Evolutionary conservation across 129 eudicot species (phyloP).

Genomic region (Ambrosia artemisiifolia): DNA sequence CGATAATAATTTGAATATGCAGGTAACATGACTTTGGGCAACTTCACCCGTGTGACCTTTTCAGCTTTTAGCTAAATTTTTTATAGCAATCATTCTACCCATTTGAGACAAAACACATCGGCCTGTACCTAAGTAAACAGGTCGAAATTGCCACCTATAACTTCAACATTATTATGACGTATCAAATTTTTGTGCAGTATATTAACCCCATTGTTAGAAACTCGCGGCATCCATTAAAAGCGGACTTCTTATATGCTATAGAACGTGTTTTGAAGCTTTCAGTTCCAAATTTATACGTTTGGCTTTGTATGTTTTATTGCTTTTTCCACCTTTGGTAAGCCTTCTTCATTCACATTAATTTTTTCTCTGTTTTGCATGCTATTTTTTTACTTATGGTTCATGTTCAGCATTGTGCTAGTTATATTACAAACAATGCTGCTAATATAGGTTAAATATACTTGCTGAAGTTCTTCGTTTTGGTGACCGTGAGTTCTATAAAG

Average conservation of each 20-base stretch:
- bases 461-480: conserved; percentile 87
- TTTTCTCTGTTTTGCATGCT: conserved; percentile 8
- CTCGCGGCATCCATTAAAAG: conserved; percentile 84
- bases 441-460: conserved; percentile 77
- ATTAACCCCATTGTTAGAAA: conserved; percentile 75
- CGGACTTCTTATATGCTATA: conserved; percentile 64
- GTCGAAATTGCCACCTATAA: neutral
- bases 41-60: neutral
- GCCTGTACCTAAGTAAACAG: neutral
- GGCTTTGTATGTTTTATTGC: conserved; percentile 93
- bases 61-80: neutral
- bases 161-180: conserved; percentile 3
- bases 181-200: conserved; percentile 49
- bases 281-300: conserved; percentile 78
- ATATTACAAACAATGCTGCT: conserved; percentile 29
- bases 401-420: conserved; percentile 14
- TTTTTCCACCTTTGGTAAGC: conserved; percentile 83
- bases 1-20: neutral
- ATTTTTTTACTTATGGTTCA: neutral
- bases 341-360: neutral
- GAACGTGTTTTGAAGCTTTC: conserved; percentile 91
- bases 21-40: neutral
- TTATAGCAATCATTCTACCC: neutral
- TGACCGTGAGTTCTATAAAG: conserved; percentile 88
- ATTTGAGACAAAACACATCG: neutral